Conservation (phyloP, 2,329 filamentous ascomycete species). For the Fusarium bactridioides region DNA sequence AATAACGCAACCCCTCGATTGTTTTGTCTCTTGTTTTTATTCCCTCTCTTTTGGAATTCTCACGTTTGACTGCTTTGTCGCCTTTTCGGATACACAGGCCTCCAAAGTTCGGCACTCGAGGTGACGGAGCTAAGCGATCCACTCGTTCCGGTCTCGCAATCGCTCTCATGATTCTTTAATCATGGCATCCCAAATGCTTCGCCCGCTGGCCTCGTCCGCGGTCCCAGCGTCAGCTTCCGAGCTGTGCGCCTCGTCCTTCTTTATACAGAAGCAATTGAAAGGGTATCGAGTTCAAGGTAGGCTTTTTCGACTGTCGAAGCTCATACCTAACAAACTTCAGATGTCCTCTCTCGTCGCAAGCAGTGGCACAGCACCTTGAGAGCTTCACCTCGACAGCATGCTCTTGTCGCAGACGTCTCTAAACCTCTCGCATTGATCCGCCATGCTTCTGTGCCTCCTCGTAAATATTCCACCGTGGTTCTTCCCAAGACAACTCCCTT, state of each 20-base stretch:
- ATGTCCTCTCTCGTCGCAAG: constrained; percentile 39
- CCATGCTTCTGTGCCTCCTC: constrained; percentile 44
- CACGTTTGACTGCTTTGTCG: not conserved
- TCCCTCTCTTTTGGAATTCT: not conserved
- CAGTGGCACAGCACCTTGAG: constrained; percentile 51
- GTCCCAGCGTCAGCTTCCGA: constrained; percentile 40
- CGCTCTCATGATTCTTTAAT: constrained; percentile 41
- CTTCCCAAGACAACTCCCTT: constrained; percentile 67
- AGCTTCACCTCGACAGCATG: constrained; percentile 39
- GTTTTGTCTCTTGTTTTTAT: constrained; percentile 12
- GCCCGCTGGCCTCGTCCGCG: constrained; percentile 42
- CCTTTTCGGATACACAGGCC: constrained; percentile 8
- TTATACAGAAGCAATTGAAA: constrained; percentile 37
- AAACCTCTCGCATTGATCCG: constrained; percentile 51
- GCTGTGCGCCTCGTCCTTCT: constrained; percentile 42
- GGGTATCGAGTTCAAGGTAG: constrained; percentile 35
- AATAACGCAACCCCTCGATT: constrained; percentile 29
- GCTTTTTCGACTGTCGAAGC: not conserved
- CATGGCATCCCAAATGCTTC: constrained; percentile 48
- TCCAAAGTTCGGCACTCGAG: constrained; percentile 2
- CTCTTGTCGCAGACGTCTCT: constrained; percentile 39
- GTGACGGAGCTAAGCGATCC: not conserved
- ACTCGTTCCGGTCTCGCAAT: constrained; percentile 25
- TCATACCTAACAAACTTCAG: constrained; percentile 15
- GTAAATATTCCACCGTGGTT: constrained; percentile 51